phyloP scores from a whole-genome alignment of 805 yeast species.

The Candida railenensis region DNA sequence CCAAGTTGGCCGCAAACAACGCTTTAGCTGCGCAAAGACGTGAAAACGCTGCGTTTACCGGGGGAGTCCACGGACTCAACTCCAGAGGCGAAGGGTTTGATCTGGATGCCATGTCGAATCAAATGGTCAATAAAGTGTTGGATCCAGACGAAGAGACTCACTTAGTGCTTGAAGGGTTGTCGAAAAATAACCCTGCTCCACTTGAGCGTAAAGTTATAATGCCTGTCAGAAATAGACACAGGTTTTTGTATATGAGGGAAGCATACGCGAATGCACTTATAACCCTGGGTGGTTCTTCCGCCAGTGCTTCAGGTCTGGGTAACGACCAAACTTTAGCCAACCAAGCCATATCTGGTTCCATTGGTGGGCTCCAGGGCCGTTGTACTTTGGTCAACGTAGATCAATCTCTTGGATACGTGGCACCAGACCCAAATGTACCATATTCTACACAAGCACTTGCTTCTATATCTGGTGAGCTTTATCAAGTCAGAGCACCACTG shows the following conservation, averaged over 20 bases:
- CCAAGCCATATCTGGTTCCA: slow-evolving; percentile 48
- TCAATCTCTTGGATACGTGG: slow-evolving; percentile 16
- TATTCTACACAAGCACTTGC: slow-evolving; percentile 41
- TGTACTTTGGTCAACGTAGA: slow-evolving; percentile 73
- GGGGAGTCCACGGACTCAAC: slow-evolving; percentile 8
- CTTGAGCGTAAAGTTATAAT: slow-evolving; percentile 71
- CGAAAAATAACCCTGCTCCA: slow-evolving; percentile 78
- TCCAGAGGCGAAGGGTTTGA: slow-evolving; percentile 15
- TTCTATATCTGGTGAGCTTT: slow-evolving; percentile 59
- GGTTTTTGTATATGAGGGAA: slow-evolving; percentile 85
- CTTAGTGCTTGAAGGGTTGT: slow-evolving; percentile 85
- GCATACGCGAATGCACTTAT: slow-evolving; percentile 86
- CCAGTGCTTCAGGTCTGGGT: slow-evolving; percentile 15
- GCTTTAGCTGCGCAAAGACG: slow-evolving; percentile 77
- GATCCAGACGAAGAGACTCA: slow-evolving; percentile 94
- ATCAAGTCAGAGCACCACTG: slow-evolving; percentile 47
- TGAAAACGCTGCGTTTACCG: slow-evolving; percentile 53
- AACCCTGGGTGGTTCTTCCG: slow-evolving; percentile 48
- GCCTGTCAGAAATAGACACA: slow-evolving; percentile 68
- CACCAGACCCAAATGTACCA: slow-evolving; percentile 16
- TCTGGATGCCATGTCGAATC: slow-evolving; percentile 18
- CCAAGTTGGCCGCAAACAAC: slow-evolving; percentile 79
- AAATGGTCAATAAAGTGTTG: slow-evolving; percentile 41
- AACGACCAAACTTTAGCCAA: slow-evolving; percentile 43
- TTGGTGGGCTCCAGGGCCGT: slow-evolving; percentile 79